Evolutionary conservation across 306 rosid genomes (phyloP).

Genomic region (Dalbergia cochinchinensis): DNA sequence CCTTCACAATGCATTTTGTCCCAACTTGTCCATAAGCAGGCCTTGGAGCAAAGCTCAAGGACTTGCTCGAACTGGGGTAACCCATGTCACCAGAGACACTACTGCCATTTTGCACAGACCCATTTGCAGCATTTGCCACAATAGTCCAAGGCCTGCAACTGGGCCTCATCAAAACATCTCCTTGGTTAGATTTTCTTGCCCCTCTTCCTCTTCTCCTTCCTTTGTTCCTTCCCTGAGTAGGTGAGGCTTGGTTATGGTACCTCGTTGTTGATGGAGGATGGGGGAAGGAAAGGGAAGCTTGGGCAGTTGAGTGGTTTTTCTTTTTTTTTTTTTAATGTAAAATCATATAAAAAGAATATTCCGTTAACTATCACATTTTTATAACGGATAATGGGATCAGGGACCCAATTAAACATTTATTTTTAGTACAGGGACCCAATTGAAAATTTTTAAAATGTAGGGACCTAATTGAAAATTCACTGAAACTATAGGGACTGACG

Average conservation of each 20-base stretch:
- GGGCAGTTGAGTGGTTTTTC: too few species aligned
- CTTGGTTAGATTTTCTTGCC: constrained; percentile 85
- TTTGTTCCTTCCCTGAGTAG: constrained; percentile 64
- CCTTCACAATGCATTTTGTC: constrained; percentile 88
- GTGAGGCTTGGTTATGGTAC: constrained; percentile 67
- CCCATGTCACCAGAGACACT: constrained; percentile 57
- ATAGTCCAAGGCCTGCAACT: constrained; percentile 79
- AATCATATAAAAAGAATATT: too few species aligned
- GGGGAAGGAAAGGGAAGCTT: too few species aligned
- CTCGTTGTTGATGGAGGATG: too few species aligned
- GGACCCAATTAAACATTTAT: too few species aligned
- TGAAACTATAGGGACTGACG: too few species aligned
- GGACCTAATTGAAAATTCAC: too few species aligned
- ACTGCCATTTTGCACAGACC: constrained; percentile 56
- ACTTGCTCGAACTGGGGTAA: constrained; percentile 84
- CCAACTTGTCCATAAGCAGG: constrained; percentile 97
- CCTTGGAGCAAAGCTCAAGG: constrained; percentile 79
- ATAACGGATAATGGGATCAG: too few species aligned
- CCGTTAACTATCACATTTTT: too few species aligned
- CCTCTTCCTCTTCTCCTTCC: constrained; percentile 90
- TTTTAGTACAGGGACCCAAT: too few species aligned
- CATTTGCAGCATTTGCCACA: constrained; percentile 53
- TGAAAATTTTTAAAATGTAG: too few species aligned
- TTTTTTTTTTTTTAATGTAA: too few species aligned
- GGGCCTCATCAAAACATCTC: constrained; percentile 81